phyloP scores from a whole-genome alignment of 768 basidiomycete genomes.

The Boletellus emodensis region DNA sequence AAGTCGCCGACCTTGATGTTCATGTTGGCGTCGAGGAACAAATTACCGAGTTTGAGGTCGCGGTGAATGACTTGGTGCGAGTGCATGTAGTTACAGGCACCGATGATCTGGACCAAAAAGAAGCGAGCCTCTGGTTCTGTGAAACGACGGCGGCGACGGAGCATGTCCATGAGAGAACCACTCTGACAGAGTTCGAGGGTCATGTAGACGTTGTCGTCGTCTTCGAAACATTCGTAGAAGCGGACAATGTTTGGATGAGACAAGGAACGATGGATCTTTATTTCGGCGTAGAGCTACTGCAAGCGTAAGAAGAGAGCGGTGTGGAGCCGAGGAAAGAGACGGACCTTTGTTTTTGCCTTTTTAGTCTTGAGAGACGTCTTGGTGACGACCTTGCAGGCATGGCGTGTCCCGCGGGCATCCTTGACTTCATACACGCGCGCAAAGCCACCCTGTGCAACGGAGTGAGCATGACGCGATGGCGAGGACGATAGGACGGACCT shows the following conservation, averaged over 20 bases:
- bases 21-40: constrained; percentile 89
- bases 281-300: constrained; percentile 90
- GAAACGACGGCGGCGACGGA: constrained; percentile 81
- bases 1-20: constrained; percentile 97
- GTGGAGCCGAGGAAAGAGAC: constrained; percentile 8
- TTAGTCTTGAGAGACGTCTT: constrained; percentile 89
- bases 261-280: constrained; percentile 92
- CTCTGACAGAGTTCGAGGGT: constrained; percentile 88
- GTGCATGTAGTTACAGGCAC: constrained; percentile 98
- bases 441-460: constrained; percentile 71
- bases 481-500: constrained; percentile 44
- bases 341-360: constrained; percentile 95
- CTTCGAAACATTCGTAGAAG: constrained; percentile 95
- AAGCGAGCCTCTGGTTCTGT: constrained; percentile 91
- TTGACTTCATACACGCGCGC: constrained; percentile 96
- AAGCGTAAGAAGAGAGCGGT: constrained; percentile 1
- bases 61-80: constrained; percentile 94
- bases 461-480: background rate
- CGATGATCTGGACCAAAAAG: constrained; percentile 92
- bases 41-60: constrained; percentile 93
- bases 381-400: constrained; percentile 94
- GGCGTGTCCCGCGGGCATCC: constrained; percentile 56
- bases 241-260: constrained; percentile 89
- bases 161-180: constrained; percentile 88
- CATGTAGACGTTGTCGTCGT: constrained; percentile 95